Evolutionary conservation across 2,329 filamentous ascomycete species (phyloP), one percentile per base, ranked within the genome.

Genomic region (Paecilomyces formosus): DNA sequence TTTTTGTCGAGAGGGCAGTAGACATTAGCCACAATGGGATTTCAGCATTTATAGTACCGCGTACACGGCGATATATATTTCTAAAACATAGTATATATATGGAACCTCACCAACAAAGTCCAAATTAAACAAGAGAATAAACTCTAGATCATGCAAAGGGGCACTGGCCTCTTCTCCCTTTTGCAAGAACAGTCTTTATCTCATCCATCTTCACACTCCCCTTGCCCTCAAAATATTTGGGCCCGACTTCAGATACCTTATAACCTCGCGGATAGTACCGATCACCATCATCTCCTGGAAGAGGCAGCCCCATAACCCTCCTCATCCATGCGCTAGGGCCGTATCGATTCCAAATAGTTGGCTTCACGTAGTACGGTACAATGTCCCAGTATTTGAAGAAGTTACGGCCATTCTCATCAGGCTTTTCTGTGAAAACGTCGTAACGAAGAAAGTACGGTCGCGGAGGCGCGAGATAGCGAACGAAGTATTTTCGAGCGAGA

Each of bases 291-390:
- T 81, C 76, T 18, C 79, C 80, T 0, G 82, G 81, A 13, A 82
- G 63, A 24, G 77, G 74, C 21, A 73, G 70, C 1, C 81, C 80
- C 33, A 78, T 64, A 4, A 75, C 54, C 66, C 79, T 72, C 30
- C 74, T 78, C 11, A 83, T 58, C 77, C 79, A 80, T 0, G 80
- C 85, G 60, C 71, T 69, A 0, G 81, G 85, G 1, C 83, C 84
- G 84, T 82, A 90, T 60, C 83, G 82, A 65, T 80, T 84, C 83
- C 80, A 84, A 49, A 82, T 70, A 0, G 82, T 87, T 30, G 79
- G 79, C 61, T 81, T 79, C 26, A 83, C 77, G 70, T 89, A 90
- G 72, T 83, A 89, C 2, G 88, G 88, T 53, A 85, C 81, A 13
- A 83, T 81, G 24, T 86, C 78, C 72, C 85, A 89, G 45, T 76